Evolutionary conservation across 805 yeast genomes (phyloP).

Genomic region (Schizosaccharomyces lindneri): DNA sequence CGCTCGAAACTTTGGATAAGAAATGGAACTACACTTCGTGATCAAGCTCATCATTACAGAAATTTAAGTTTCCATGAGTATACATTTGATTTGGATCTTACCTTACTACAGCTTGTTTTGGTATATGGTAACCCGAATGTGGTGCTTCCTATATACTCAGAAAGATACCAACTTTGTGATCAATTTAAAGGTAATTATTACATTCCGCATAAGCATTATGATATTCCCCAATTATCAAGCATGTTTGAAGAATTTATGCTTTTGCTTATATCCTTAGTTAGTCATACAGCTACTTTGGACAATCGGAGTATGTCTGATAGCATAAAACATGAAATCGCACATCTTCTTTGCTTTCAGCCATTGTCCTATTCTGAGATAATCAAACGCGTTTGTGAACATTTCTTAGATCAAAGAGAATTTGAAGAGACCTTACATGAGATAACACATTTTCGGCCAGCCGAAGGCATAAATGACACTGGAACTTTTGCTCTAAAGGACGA

Average conservation of each 20-base stretch:
- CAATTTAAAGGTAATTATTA: neutral
- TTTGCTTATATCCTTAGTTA: constrained; percentile 37
- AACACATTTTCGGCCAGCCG: constrained; percentile 39
- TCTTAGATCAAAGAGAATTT: constrained; percentile 47
- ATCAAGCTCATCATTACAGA: constrained; percentile 57
- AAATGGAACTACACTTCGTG: constrained; percentile 60
- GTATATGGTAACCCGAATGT: constrained; percentile 31
- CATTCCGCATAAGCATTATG: constrained; percentile 7
- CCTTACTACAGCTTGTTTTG: constrained; percentile 36
- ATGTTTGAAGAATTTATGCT: constrained; percentile 63
- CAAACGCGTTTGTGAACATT: constrained; percentile 47
- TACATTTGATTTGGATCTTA: constrained; percentile 60
- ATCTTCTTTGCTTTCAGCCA: constrained; percentile 54
- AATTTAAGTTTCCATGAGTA: constrained; percentile 58
- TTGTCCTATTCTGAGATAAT: constrained; percentile 47
- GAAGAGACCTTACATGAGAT: constrained; percentile 32
- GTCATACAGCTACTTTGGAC: constrained; percentile 40
- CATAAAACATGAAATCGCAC: constrained; percentile 46
- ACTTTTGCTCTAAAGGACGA: constrained; percentile 41
- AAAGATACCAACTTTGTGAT: constrained; percentile 19
- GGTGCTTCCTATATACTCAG: constrained; percentile 30
- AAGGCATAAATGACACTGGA: constrained; percentile 32
- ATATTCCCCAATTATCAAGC: constrained; percentile 21
- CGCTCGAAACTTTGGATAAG: constrained; percentile 85
- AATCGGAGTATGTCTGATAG: constrained; percentile 16